Conservation (phyloP, 257 asterid genomes). For the Pogostemon cablin region DNA sequence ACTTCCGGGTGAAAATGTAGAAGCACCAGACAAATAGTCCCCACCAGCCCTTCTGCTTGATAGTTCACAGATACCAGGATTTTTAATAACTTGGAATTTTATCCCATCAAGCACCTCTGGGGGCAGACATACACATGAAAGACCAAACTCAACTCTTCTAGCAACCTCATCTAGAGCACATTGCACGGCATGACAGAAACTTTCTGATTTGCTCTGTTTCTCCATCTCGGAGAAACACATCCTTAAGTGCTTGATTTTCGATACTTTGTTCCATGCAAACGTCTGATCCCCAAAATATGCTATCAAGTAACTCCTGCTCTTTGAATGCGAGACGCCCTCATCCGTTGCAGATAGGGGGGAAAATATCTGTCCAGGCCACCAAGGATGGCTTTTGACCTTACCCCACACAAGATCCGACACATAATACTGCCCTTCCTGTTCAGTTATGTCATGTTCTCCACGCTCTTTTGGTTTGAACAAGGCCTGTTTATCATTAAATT, state of each 20-base stretch:
- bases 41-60: constrained; percentile 45
- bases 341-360: constrained; percentile 66
- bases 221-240: constrained; percentile 61
- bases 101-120: constrained; percentile 45
- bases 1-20: constrained; percentile 48
- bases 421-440: constrained; percentile 57
- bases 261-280: constrained; percentile 81
- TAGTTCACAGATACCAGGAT: constrained; percentile 52
- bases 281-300: constrained; percentile 83
- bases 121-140: constrained; percentile 70
- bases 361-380: constrained; percentile 97
- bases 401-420: constrained; percentile 87
- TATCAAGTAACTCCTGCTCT: constrained; percentile 56
- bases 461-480: constrained; percentile 37
- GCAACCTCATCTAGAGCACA: constrained; percentile 63
- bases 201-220: constrained; percentile 51
- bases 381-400: constrained; percentile 86
- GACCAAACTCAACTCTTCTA: constrained; percentile 62
- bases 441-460: constrained; percentile 36
- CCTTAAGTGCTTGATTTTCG: constrained; percentile 58
- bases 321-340: constrained; percentile 48
- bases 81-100: constrained; percentile 44
- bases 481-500: constrained; percentile 24
- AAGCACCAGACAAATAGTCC: constrained; percentile 43
- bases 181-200: constrained; percentile 55